Conservation (phyloP, 2,329 filamentous ascomycete species). For the Blastomyces gilchristii region DNA sequence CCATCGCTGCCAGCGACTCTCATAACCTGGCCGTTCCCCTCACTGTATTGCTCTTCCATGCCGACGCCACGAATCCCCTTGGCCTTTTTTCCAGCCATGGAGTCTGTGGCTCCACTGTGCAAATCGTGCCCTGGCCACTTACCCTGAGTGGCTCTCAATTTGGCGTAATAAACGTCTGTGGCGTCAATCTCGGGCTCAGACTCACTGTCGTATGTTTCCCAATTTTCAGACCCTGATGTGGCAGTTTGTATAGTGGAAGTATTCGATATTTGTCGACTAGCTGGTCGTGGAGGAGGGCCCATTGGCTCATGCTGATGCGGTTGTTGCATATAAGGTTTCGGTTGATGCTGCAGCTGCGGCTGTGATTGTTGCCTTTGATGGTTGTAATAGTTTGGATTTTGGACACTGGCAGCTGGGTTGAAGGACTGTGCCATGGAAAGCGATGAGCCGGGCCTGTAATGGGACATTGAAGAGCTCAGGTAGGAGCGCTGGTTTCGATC, state of each 20-base stretch:
- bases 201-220: constrained; percentile 89
- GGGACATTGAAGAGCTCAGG: constrained; percentile 35
- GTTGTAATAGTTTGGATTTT: constrained; percentile 22
- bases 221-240: constrained; percentile 82
- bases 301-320: constrained; percentile 8
- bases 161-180: constrained; percentile 70
- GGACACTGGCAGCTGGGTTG: constrained; percentile 28
- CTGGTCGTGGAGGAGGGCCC: constrained; percentile 28
- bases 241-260: constrained; percentile 55
- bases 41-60: constrained; percentile 31
- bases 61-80: constrained; percentile 41
- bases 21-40: constrained; percentile 36
- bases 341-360: constrained; percentile 2
- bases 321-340: constrained; percentile 28
- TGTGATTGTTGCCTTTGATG: constrained; percentile 18
- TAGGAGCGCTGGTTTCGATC: constrained; percentile 46
- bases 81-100: constrained; percentile 32
- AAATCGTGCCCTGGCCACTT: constrained; percentile 49
- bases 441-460: constrained; percentile 30
- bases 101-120: constrained; percentile 19
- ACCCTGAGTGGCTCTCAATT: constrained; percentile 56
- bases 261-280: constrained; percentile 58
- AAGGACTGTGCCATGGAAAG: constrained; percentile 36
- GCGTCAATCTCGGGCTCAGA: constrained; percentile 65
- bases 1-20: constrained; percentile 43